phyloP scores from a whole-genome alignment of 2,329 filamentous ascomycete species.

The Raffaelea deltoideospora region DNA sequence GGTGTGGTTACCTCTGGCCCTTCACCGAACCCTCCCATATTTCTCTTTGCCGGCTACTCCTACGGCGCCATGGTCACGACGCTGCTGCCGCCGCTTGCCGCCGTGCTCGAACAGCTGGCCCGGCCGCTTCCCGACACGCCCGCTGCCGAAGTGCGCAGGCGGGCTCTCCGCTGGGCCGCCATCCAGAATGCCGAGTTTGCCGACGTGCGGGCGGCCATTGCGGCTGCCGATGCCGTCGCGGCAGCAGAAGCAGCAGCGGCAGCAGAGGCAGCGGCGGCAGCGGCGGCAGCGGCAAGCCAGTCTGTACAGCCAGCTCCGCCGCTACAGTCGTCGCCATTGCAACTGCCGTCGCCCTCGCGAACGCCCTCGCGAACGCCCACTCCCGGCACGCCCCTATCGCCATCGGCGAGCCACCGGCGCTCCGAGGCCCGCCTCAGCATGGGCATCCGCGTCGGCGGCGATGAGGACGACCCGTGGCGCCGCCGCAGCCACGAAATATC shows the following conservation, averaged over 20 bases:
- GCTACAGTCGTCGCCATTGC: too few species aligned
- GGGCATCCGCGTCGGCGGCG: constrained; percentile 34
- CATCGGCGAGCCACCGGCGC: not conserved
- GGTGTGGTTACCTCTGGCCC: not conserved
- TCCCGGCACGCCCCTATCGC: constrained; percentile 1
- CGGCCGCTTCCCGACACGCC: constrained; percentile 36
- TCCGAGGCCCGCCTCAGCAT: constrained; percentile 12
- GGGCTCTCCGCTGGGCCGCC: constrained; percentile 52
- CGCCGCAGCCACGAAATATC: not conserved
- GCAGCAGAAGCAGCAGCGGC: constrained; percentile 12
- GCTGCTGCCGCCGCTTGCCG: constrained; percentile 47
- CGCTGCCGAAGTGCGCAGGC: constrained; percentile 52
- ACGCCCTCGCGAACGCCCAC: constrained; percentile 16
- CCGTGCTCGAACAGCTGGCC: constrained; percentile 45
- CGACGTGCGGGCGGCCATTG: constrained; percentile 18
- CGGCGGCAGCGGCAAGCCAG: constrained; percentile 8
- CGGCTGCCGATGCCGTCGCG: too few species aligned
- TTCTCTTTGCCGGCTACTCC: constrained; percentile 63
- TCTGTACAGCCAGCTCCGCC: too few species aligned
- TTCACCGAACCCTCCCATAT: constrained; percentile 14
- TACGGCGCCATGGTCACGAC: constrained; percentile 77
- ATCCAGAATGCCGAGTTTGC: constrained; percentile 38
- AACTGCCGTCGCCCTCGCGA: too few species aligned
- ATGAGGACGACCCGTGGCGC: constrained; percentile 22
- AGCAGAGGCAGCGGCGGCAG: constrained; percentile 7